Evolutionary conservation across 1,284 basidiomycete genomes (phyloP).

Genomic region (Leccinum subspadiceum): DNA sequence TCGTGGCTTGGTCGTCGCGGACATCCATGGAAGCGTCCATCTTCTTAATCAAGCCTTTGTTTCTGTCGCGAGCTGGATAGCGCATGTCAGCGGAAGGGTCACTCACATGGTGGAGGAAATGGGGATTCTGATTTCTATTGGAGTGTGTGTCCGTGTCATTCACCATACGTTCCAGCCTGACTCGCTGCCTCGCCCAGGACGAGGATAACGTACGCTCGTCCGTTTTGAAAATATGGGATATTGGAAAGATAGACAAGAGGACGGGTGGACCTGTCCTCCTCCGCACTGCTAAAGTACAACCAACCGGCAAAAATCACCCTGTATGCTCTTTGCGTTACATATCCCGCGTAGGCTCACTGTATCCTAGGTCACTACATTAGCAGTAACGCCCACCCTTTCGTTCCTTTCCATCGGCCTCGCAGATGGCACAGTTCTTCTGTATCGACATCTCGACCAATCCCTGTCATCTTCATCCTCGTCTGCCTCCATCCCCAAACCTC

Average conservation of each 20-base stretch:
- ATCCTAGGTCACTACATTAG: slow-evolving; percentile 73
- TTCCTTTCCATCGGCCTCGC: slow-evolving; percentile 74
- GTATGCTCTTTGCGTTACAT: slow-evolving; percentile 40
- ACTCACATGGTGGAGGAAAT: slow-evolving; percentile 82
- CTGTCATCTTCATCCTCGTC: slow-evolving; percentile 67
- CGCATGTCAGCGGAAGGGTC: slow-evolving; percentile 73
- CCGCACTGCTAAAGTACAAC: slow-evolving; percentile 59
- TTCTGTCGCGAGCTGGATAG: slow-evolving; percentile 70
- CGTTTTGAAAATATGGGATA: slow-evolving; percentile 77
- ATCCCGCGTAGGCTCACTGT: slow-evolving; percentile 3
- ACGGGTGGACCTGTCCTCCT: slow-evolving; percentile 64
- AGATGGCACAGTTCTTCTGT: slow-evolving; percentile 87
- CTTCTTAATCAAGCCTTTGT: slow-evolving; percentile 76
- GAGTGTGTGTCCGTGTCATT: slow-evolving; percentile 50
- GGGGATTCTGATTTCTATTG: slow-evolving; percentile 67
- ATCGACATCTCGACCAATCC: slow-evolving; percentile 88
- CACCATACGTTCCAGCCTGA: slow-evolving; percentile 7
- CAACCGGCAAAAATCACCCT: slow-evolving; percentile 77
- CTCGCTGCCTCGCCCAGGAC: slow-evolving; percentile 49
- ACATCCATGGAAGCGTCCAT: slow-evolving; percentile 80
- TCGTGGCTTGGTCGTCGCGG: slow-evolving; percentile 69
- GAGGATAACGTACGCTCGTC: slow-evolving; percentile 75
- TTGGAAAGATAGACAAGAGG: slow-evolving; percentile 57
- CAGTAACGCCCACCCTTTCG: slow-evolving; percentile 77
- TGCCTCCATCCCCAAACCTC: slow-evolving; percentile 76